A percentile compares a stretch with the other conserved stretches of the same genome.
These are phyloP conservation scores for Chaetomium sp. DNA, from an alignment of 2,329 filamentous ascomycete species.

Conservation along the genomic window DNA sequence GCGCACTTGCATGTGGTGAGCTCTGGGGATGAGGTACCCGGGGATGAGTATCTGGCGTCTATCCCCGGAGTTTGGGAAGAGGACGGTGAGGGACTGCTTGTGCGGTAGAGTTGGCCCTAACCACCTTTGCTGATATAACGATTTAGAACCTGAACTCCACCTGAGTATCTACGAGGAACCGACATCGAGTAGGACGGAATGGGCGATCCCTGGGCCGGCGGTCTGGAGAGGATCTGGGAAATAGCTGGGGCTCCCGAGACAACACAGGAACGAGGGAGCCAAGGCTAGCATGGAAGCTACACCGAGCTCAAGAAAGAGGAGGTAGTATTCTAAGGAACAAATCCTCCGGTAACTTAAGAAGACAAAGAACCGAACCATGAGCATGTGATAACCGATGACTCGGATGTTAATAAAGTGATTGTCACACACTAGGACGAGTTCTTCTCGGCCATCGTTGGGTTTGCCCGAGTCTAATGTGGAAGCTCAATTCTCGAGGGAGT, in stretches of 20 bases:
- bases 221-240: conserved; percentile 13
- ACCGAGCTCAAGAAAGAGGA: too few species aligned
- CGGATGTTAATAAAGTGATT: too few species aligned
- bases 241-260: background rate
- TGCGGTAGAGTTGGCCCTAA: background rate
- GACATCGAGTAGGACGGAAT: conserved; percentile 13
- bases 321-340: too few species aligned
- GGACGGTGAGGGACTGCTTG: background rate
- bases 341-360: too few species aligned
- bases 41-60: conserved; percentile 12
- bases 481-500: too few species aligned
- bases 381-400: too few species aligned
- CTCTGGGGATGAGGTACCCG: background rate
- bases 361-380: too few species aligned
- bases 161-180: conserved; percentile 16
- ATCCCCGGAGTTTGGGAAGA: conserved; percentile 12
- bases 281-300: too few species aligned
- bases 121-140: background rate
- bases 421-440: too few species aligned
- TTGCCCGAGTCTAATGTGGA: too few species aligned
- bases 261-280: too few species aligned
- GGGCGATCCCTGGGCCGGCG: conserved; percentile 8
- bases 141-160: conserved; percentile 6
- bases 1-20: conserved; percentile 7
- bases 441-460: too few species aligned